These are phyloP conservation scores for Picea glauca DNA, from an alignment of 75 land plant genomes.

Conservation along the genomic window DNA sequence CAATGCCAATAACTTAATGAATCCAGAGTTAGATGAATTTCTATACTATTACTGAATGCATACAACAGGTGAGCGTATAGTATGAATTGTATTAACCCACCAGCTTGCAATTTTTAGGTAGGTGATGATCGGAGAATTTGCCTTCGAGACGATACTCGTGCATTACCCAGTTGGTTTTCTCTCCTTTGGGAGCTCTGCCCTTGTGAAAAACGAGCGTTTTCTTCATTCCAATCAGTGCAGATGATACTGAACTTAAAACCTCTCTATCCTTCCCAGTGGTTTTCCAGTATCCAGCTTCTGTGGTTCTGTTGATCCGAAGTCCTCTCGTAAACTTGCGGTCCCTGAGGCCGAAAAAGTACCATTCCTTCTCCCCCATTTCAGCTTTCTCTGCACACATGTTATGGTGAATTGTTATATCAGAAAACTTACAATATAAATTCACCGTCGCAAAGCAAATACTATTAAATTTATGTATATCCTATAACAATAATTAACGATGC, in stretches of 20 bases:
- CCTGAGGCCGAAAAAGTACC: slow-evolving; percentile 34
- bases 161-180: slow-evolving; percentile 52
- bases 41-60: too few relatives aligned
- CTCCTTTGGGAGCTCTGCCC: slow-evolving; percentile 46
- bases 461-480: too few relatives aligned
- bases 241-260: slow-evolving; percentile 14
- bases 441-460: neutral
- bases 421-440: too few relatives aligned
- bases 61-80: too few relatives aligned
- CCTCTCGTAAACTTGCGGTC: slow-evolving; percentile 44
- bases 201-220: slow-evolving; percentile 45
- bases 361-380: slow-evolving; percentile 36
- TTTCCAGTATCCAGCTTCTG: slow-evolving; percentile 41
- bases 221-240: slow-evolving; percentile 33
- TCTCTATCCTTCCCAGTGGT: slow-evolving; percentile 37
- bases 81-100: slow-evolving; percentile 13
- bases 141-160: slow-evolving; percentile 36
- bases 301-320: slow-evolving; percentile 33
- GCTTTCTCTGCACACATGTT: slow-evolving; percentile 23
- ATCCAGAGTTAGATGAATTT: too few relatives aligned
- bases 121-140: slow-evolving; percentile 10
- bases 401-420: neutral
- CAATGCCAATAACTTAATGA: neutral
- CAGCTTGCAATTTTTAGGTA: slow-evolving; percentile 17
- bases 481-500: neutral